These are phyloP conservation scores for Wickerhamomyces xylosicus DNA, from an alignment of 805 yeast genomes.

Conservation along the genomic window DNA sequence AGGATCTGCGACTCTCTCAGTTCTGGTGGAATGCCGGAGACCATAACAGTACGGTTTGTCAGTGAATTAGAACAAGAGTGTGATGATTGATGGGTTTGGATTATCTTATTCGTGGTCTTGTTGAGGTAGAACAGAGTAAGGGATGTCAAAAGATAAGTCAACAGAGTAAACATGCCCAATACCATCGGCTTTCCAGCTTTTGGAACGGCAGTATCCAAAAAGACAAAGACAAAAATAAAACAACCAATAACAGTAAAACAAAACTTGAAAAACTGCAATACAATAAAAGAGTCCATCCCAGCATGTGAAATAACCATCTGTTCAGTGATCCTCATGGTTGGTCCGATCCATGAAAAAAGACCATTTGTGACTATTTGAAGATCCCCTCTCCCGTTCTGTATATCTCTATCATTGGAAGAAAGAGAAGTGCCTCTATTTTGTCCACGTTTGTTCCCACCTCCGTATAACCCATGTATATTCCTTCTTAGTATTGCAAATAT, in stretches of 20 bases:
- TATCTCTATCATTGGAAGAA: no score
- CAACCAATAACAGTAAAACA: constrained; percentile 64
- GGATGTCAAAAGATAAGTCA: constrained; percentile 78
- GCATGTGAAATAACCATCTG: constrained; percentile 36
- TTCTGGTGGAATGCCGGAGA: constrained; percentile 83
- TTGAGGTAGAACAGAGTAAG: constrained; percentile 51
- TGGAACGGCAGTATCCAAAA: neutral
- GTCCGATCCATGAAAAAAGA: neutral
- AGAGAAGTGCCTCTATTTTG: no score
- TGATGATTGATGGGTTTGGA: constrained; percentile 67
- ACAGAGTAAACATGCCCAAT: constrained; percentile 82
- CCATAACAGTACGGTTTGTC: constrained; percentile 81
- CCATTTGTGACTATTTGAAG: no score
- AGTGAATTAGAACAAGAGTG: constrained; percentile 81
- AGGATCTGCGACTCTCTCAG: constrained; percentile 63
- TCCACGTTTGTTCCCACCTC: neutral
- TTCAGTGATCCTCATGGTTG: neutral
- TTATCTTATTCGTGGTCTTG: constrained; percentile 59
- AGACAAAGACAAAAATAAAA: constrained; percentile 3
- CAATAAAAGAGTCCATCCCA: constrained; percentile 91
- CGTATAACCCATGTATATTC: neutral
- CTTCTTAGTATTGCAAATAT: neutral
- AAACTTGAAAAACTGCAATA: constrained; percentile 83
- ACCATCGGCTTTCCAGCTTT: constrained; percentile 35
- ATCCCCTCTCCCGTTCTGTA: no score